phyloP scores from a whole-genome alignment of 108 stramenopile genomes.

The Schizochytrium sp. region DNA sequence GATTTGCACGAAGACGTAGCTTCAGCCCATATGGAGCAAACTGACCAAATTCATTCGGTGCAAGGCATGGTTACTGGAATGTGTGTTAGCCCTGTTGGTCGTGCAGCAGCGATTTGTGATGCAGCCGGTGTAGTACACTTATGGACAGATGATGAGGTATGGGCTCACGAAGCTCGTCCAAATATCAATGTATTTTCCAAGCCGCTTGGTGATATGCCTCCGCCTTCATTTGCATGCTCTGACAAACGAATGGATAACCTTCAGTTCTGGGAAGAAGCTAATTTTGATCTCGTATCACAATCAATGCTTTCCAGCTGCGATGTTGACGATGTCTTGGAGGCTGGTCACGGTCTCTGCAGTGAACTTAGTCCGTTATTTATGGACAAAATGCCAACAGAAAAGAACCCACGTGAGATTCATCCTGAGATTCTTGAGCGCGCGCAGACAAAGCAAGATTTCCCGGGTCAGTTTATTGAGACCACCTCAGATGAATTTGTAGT shows the following conservation, averaged over 20 bases:
- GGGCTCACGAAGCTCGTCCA: conserved; percentile 27
- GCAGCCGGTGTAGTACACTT: conserved; percentile 23
- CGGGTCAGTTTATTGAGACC: conserved; percentile 55
- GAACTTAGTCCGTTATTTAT: conserved; percentile 4
- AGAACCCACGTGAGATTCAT: conserved; percentile 37
- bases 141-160: conserved; percentile 55
- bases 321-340: conserved; percentile 1
- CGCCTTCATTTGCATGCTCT: conserved; percentile 26
- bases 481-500: conserved; percentile 44
- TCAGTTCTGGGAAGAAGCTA: conserved; percentile 52
- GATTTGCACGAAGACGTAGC: conserved; percentile 15
- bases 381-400: neutral
- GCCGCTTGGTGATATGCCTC: conserved; percentile 16
- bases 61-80: neutral
- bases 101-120: conserved; percentile 37
- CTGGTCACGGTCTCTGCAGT: conserved; percentile 38
- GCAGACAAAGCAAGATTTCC: conserved; percentile 32
- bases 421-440: conserved; percentile 18
- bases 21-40: conserved; percentile 47
- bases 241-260: conserved; percentile 46
- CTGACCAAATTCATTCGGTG: conserved; percentile 23
- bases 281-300: conserved; percentile 36
- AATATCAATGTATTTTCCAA: conserved; percentile 20
- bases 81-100: conserved; percentile 30
- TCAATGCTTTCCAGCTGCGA: conserved; percentile 59